A percentile compares a stretch with the other conserved stretches of the same genome.
phyloP scores from a whole-genome alignment of 2,329 filamentous ascomycete genomes.

The Microdochium trichocladiopsis region DNA sequence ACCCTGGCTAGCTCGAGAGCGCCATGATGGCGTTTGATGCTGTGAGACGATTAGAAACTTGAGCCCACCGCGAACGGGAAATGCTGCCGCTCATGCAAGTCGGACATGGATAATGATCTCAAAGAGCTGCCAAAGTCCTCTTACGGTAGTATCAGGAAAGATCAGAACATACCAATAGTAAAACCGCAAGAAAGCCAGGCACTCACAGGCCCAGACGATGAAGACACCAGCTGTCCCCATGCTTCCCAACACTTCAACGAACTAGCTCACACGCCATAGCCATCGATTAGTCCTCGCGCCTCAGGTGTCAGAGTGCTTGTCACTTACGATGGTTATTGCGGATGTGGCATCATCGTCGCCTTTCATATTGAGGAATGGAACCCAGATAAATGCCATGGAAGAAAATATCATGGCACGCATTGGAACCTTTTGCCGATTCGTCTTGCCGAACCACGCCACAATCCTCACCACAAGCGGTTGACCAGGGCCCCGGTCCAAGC shows the following conservation, averaged over 20 bases:
- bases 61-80: no score
- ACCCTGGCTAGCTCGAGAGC: constrained; percentile 13
- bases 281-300: no score
- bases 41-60: neutral
- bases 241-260: constrained; percentile 28
- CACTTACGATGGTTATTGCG: constrained; percentile 7
- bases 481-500: constrained; percentile 15
- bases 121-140: no score
- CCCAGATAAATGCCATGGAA: constrained; percentile 28
- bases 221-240: constrained; percentile 27
- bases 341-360: constrained; percentile 1
- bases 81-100: no score
- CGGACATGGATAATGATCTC: no score
- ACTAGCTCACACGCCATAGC: constrained; percentile 11
- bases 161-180: constrained; percentile 21
- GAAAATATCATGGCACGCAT: constrained; percentile 29
- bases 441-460: constrained; percentile 22
- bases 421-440: constrained; percentile 23
- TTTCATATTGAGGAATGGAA: constrained; percentile 30
- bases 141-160: no score
- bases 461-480: constrained; percentile 14
- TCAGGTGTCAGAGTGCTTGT: neutral
- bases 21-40: constrained; percentile 13
- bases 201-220: constrained; percentile 33
- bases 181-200: constrained; percentile 29